Evolutionary conservation across 2,329 filamentous ascomycete genomes (phyloP).

Genomic region (Fusarium hostae): DNA sequence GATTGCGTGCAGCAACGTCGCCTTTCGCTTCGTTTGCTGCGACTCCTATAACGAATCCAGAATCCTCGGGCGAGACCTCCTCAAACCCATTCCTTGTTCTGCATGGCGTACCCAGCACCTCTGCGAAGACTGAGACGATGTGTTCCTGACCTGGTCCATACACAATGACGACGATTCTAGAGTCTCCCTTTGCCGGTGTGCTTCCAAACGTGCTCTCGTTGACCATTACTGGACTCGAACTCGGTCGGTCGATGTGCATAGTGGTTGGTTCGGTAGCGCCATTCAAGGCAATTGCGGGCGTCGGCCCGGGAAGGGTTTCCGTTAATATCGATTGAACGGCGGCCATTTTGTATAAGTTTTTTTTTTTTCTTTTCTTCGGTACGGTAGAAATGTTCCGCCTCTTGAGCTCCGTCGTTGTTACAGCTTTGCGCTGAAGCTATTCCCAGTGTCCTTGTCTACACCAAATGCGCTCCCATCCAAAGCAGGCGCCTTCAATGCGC

Average conservation of each 20-base stretch:
- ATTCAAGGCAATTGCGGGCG: constrained; percentile 40
- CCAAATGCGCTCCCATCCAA: constrained; percentile 27
- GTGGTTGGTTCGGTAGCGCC: constrained; percentile 39
- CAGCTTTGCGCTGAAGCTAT: constrained; percentile 13
- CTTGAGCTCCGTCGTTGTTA: constrained; percentile 17
- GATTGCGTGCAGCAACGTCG: constrained; percentile 68
- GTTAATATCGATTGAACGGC: constrained; percentile 53
- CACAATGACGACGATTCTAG: constrained; percentile 72
- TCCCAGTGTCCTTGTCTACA: constrained; percentile 16
- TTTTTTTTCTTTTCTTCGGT: neutral
- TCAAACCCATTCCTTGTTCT: constrained; percentile 67
- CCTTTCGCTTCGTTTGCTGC: constrained; percentile 65
- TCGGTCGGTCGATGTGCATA: constrained; percentile 51
- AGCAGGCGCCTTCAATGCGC: constrained; percentile 15
- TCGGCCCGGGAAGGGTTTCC: constrained; percentile 48
- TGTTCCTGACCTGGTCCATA: constrained; percentile 77
- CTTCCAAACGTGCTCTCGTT: constrained; percentile 57
- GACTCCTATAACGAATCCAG: constrained; percentile 76
- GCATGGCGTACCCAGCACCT: constrained; percentile 80
- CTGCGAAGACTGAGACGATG: constrained; percentile 79
- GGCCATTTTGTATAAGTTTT: constrained; percentile 47
- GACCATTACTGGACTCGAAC: constrained; percentile 49
- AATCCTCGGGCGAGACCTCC: constrained; percentile 63
- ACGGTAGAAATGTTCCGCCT: constrained; percentile 4
- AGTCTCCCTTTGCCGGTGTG: constrained; percentile 63